Evolutionary conservation across 768 basidiomycete genomes (phyloP).

Genomic region (Pulveroboletus ravenelii): DNA sequence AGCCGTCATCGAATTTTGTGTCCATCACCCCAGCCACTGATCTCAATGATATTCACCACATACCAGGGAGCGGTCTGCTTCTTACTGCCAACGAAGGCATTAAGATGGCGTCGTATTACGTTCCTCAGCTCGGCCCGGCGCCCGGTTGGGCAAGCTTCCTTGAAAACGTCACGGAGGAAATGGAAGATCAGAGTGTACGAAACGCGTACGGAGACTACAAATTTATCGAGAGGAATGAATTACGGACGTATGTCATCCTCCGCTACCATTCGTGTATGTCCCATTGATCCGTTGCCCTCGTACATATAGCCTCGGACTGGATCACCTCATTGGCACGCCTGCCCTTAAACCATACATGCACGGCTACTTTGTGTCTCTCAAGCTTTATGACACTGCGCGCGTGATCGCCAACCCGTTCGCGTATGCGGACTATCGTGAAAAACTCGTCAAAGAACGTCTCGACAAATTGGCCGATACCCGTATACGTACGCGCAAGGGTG

Average conservation of each 20-base stretch:
- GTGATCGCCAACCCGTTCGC: slow-evolving; percentile 95
- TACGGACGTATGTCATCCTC: slow-evolving; percentile 61
- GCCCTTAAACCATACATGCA: slow-evolving; percentile 99
- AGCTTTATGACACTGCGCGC: slow-evolving; percentile 92
- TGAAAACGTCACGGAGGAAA: slow-evolving; percentile 97
- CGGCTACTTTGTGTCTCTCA: slow-evolving; percentile 95
- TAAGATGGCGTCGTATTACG: slow-evolving; percentile 89
- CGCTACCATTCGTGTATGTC: neutral
- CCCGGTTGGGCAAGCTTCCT: slow-evolving; percentile 97
- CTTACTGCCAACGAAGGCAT: slow-evolving; percentile 97
- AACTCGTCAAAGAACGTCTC: slow-evolving; percentile 80
- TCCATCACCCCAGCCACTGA: slow-evolving; percentile 90
- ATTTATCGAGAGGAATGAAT: slow-evolving; percentile 85
- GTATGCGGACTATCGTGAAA: slow-evolving; percentile 91
- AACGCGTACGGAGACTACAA: slow-evolving; percentile 95
- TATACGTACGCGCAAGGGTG: slow-evolving; percentile 75
- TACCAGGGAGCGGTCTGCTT: slow-evolving; percentile 84
- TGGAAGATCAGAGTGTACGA: slow-evolving; percentile 82
- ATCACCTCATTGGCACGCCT: slow-evolving; percentile 91
- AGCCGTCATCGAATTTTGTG: slow-evolving; percentile 84
- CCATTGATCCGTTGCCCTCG: neutral
- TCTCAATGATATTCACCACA: slow-evolving; percentile 85
- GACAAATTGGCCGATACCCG: slow-evolving; percentile 91
- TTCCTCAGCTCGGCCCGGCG: slow-evolving; percentile 94
- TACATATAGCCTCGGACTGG: slow-evolving; percentile 79